Evolutionary conservation across 495 filamentous ascomycete species (phyloP).

Genomic region (Hamigera avellanea): DNA sequence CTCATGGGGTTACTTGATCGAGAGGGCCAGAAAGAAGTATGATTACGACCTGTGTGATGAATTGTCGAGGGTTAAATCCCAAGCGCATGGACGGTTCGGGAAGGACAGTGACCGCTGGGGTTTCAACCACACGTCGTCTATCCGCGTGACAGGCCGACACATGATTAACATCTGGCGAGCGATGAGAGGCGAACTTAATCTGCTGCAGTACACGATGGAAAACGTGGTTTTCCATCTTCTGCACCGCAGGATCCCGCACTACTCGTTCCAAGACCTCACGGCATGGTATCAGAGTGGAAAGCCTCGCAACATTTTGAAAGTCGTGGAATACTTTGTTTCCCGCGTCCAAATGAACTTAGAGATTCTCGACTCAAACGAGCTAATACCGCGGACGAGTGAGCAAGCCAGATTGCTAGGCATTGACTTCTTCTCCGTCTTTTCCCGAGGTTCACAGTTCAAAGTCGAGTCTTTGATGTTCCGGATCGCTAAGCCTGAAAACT

Average conservation of each 20-base stretch:
- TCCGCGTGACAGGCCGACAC: constrained; percentile 81
- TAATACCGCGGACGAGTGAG: constrained; percentile 83
- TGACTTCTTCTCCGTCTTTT: constrained; percentile 92
- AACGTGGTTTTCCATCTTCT: constrained; percentile 91
- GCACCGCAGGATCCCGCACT: constrained; percentile 86
- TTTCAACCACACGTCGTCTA: constrained; percentile 78
- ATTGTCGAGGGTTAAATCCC: constrained; percentile 73
- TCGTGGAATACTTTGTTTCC: constrained; percentile 66
- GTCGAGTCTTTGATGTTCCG: constrained; percentile 98
- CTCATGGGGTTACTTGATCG: constrained; percentile 93
- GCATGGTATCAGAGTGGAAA: constrained; percentile 63
- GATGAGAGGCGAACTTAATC: constrained; percentile 80
- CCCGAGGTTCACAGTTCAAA: constrained; percentile 91
- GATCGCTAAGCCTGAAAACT: constrained; percentile 95
- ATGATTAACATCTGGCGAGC: constrained; percentile 97
- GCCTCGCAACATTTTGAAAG: constrained; percentile 56
- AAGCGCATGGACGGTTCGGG: constrained; percentile 70
- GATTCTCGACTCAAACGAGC: constrained; percentile 82
- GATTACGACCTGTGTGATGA: constrained; percentile 86
- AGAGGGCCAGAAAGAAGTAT: constrained; percentile 74
- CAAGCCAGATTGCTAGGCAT: constrained; percentile 88
- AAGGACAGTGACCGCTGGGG: constrained; percentile 86
- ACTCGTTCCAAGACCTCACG: constrained; percentile 65
- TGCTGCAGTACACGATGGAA: constrained; percentile 92
- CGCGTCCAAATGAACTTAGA: constrained; percentile 77